A percentile compares a stretch with the other conserved stretches of the same genome.
Evolutionary conservation across 2,329 filamentous ascomycete species (phyloP).

Genomic region (Fusarium clavum): DNA sequence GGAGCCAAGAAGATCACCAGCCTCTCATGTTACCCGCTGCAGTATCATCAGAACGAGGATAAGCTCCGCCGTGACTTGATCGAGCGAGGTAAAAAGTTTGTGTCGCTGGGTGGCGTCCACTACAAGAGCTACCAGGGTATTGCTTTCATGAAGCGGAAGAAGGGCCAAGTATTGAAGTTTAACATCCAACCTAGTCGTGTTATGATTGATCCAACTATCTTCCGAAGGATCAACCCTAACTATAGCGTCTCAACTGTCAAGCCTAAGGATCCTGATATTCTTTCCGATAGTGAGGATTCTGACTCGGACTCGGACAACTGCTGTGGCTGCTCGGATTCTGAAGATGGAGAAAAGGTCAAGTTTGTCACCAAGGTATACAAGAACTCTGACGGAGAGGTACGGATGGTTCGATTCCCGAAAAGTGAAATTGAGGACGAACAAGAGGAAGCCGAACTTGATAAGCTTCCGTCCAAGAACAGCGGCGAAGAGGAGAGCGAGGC

Average conservation of each 20-base stretch:
- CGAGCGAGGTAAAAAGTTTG: conserved; percentile 86
- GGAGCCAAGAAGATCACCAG: conserved; percentile 86
- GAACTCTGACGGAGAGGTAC: conserved; percentile 55
- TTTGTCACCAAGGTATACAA: conserved; percentile 66
- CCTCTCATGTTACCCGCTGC: conserved; percentile 79
- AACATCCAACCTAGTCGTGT: conserved; percentile 88
- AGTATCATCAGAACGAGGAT: conserved; percentile 80
- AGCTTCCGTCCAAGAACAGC: conserved; percentile 53
- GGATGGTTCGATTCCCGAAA: conserved; percentile 47
- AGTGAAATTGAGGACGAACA: conserved; percentile 49
- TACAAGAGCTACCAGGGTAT: conserved; percentile 87
- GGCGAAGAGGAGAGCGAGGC: conserved; percentile 5
- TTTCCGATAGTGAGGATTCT: conserved; percentile 62
- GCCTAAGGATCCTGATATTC: conserved; percentile 74
- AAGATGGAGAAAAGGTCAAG: conserved; percentile 56
- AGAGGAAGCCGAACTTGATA: conserved; percentile 65
- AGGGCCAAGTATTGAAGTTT: conserved; percentile 72
- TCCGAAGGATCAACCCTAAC: conserved; percentile 87
- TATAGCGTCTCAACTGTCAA: conserved; percentile 81
- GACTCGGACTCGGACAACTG: conserved; percentile 54
- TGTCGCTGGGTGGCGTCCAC: conserved; percentile 81
- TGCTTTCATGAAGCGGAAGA: conserved; percentile 86
- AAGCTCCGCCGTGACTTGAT: conserved; percentile 75
- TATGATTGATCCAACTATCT: conserved; percentile 87
- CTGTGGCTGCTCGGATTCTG: conserved; percentile 57